These are phyloP conservation scores for Triticum monococcum DNA, from an alignment of 176 grass and related monocot genomes.

Conservation along the genomic window DNA sequence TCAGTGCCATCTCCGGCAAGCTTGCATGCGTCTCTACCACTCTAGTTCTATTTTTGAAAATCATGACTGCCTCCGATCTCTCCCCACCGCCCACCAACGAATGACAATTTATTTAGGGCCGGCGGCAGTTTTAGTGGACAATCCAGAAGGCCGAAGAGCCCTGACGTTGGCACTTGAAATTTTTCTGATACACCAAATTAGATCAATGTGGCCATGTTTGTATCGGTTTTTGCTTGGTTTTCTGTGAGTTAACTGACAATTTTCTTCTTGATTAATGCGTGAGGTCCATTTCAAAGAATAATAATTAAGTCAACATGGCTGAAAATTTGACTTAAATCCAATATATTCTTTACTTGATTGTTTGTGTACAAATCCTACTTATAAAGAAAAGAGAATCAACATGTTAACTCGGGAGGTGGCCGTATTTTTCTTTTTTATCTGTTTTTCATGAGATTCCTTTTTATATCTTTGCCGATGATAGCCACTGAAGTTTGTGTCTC, in stretches of 20 bases:
- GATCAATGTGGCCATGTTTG: neutral
- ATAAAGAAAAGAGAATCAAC: neutral
- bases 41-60: neutral
- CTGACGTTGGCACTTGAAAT: neutral
- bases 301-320: no score
- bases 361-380: neutral
- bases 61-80: no score
- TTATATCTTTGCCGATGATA: neutral
- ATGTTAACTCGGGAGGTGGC: neutral
- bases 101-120: neutral
- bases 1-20: neutral
- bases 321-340: neutral
- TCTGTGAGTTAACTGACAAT: no score
- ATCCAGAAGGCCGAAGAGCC: neutral
- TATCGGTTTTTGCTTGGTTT: no score
- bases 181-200: neutral
- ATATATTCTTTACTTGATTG: neutral
- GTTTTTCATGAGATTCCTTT: neutral
- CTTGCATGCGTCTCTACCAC: neutral
- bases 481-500: neutral
- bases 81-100: neutral
- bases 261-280: no score
- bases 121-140: neutral
- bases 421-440: neutral
- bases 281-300: no score